Conservation (phyloP, 345 rosid genomes). For the Physaria fendleri region DNA sequence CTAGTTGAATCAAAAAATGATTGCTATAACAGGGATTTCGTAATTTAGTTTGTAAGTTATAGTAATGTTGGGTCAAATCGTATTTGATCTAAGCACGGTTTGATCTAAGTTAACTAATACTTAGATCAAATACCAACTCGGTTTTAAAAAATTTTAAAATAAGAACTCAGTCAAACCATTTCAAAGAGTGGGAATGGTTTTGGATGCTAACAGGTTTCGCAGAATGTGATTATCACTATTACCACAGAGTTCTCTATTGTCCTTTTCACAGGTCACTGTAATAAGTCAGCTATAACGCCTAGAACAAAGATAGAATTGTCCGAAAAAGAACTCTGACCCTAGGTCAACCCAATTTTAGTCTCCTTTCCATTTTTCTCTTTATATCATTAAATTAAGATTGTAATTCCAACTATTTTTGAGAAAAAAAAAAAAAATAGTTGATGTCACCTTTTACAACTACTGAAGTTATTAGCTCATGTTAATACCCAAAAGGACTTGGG, state of each 20-base stretch:
- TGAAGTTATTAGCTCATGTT: background rate
- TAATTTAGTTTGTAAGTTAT: too few relatives aligned
- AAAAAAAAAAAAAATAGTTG: background rate
- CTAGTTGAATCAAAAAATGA: too few relatives aligned
- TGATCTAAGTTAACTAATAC: too few relatives aligned
- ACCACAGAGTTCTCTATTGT: slow-evolving; percentile 26
- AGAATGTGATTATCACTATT: slow-evolving; percentile 26
- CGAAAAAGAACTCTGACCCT: background rate
- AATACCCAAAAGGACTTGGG: background rate
- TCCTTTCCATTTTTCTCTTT: background rate
- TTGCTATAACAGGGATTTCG: too few relatives aligned
- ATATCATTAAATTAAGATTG: background rate
- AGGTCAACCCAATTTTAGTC: slow-evolving; percentile 16
- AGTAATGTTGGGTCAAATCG: too few relatives aligned
- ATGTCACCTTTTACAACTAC: background rate
- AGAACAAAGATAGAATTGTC: slow-evolving; percentile 11
- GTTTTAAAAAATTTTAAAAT: too few relatives aligned
- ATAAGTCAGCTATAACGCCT: slow-evolving; percentile 16
- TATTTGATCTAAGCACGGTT: too few relatives aligned
- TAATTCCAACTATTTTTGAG: background rate
- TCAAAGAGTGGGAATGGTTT: too few relatives aligned
- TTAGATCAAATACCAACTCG: too few relatives aligned
- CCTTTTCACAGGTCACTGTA: slow-evolving; percentile 30
- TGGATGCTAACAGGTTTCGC: too few relatives aligned
- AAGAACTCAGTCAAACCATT: too few relatives aligned